These are phyloP conservation scores for Annona cherimola DNA, from an alignment of 164 flowering plant species.

Conservation along the genomic window DNA sequence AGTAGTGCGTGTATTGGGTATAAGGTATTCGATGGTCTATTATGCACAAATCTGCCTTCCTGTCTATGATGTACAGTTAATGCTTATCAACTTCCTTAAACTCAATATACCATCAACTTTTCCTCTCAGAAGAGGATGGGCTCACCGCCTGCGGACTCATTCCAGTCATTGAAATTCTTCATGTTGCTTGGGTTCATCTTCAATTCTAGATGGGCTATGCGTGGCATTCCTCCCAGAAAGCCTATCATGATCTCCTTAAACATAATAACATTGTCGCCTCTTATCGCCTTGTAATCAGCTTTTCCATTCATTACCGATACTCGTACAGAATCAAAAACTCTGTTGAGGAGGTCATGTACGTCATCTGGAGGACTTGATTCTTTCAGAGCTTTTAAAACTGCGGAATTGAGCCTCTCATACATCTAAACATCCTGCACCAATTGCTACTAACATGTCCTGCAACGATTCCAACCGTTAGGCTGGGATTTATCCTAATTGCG, in stretches of 20 bases:
- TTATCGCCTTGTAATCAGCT: background rate
- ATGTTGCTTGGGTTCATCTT: slow-evolving; percentile 23
- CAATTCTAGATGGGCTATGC: slow-evolving; percentile 43
- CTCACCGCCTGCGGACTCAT: slow-evolving; percentile 1
- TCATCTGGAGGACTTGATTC: background rate
- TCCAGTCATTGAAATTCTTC: slow-evolving; percentile 8
- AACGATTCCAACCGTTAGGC: slow-evolving; percentile 45
- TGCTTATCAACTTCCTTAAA: slow-evolving; percentile 32
- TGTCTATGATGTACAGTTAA: slow-evolving; percentile 42
- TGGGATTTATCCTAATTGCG: slow-evolving; percentile 30
- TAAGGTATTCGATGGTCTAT: slow-evolving; percentile 42
- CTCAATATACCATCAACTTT: slow-evolving; percentile 46
- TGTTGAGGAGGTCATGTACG: background rate
- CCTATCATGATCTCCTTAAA: slow-evolving; percentile 48
- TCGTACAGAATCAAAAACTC: slow-evolving; percentile 6
- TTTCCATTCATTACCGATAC: background rate
- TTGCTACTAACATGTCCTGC: slow-evolving; percentile 44
- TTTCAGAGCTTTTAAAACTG: background rate
- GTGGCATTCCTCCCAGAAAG: slow-evolving; percentile 52
- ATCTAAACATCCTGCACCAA: slow-evolving; percentile 37
- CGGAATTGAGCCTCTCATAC: slow-evolving; percentile 17
- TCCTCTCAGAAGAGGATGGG: slow-evolving; percentile 30
- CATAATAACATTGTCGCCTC: slow-evolving; percentile 6
- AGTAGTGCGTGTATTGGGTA: slow-evolving; percentile 51
- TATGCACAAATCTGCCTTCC: slow-evolving; percentile 46